phyloP scores from a whole-genome alignment of 2,329 filamentous ascomycete species.

The Ceratocystis cacaofunesta region DNA sequence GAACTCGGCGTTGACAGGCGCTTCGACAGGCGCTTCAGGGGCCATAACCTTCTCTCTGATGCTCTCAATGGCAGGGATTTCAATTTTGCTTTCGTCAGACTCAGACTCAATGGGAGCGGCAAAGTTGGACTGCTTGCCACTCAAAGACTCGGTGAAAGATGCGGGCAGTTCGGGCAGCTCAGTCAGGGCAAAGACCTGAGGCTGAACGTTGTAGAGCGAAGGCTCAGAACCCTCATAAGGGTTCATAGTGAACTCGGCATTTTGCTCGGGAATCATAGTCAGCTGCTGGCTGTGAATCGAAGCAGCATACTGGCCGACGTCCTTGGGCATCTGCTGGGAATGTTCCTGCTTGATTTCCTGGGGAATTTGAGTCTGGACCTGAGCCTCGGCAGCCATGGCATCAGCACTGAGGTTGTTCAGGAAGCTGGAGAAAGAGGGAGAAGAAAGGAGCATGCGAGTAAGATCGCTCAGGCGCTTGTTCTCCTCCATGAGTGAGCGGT shows the following conservation, averaged over 20 bases:
- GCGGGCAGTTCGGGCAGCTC: slow-evolving; percentile 52
- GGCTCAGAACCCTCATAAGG: slow-evolving; percentile 33
- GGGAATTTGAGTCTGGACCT: slow-evolving; percentile 23
- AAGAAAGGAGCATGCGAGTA: slow-evolving; percentile 67
- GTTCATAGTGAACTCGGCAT: slow-evolving; percentile 61
- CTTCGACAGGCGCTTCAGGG: slow-evolving; percentile 22
- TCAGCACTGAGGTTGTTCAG: slow-evolving; percentile 49
- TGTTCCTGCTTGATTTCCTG: slow-evolving; percentile 21
- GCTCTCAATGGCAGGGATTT: slow-evolving; percentile 38
- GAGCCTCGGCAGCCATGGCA: slow-evolving; percentile 27
- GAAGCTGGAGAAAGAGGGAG: slow-evolving; percentile 69
- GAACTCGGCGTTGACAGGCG: slow-evolving; percentile 37
- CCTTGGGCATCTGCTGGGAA: slow-evolving; percentile 43
- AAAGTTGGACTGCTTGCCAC: slow-evolving; percentile 52
- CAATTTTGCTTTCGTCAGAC: slow-evolving; percentile 40
- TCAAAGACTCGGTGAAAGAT: slow-evolving; percentile 47
- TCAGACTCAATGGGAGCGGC: slow-evolving; percentile 31
- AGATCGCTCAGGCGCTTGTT: slow-evolving; percentile 67
- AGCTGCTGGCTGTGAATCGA: slow-evolving; percentile 46
- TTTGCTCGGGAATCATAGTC: slow-evolving; percentile 69
- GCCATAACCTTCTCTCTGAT: slow-evolving; percentile 27
- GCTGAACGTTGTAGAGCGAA: slow-evolving; percentile 44
- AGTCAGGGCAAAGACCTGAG: slow-evolving; percentile 59
- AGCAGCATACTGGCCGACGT: slow-evolving; percentile 45
- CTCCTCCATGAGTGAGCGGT: slow-evolving; percentile 68